Conservation (phyloP, 805 yeast species). For the Metschnikowia matae region DNA sequence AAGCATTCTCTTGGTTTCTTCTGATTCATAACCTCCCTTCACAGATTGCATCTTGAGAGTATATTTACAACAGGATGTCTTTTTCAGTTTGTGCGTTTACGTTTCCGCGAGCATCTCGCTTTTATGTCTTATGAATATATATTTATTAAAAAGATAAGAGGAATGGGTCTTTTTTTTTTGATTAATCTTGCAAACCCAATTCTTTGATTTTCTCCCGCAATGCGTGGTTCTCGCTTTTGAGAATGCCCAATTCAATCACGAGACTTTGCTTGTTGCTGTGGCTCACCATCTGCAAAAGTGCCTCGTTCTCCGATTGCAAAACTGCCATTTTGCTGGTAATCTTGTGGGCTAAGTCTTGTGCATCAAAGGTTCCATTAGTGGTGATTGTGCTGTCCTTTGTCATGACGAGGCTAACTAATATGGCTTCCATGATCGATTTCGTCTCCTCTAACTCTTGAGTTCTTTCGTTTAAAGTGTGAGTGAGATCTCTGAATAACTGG, state of each 20-base stretch:
- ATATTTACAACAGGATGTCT: neutral
- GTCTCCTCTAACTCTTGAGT: slow-evolving; percentile 53
- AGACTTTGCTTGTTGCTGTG: slow-evolving; percentile 73
- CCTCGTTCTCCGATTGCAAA: slow-evolving; percentile 66
- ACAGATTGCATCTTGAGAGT: neutral
- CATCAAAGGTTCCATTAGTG: slow-evolving; percentile 62
- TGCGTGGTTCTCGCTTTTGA: slow-evolving; percentile 39
- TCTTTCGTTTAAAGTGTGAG: slow-evolving; percentile 44
- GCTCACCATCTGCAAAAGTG: slow-evolving; percentile 64
- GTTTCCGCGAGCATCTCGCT: neutral
- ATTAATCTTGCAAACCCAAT: slow-evolving; percentile 4
- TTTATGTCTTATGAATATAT: neutral
- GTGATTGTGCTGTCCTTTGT: slow-evolving; percentile 29
- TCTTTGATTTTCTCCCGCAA: slow-evolving; percentile 14
- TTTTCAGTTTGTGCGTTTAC: neutral
- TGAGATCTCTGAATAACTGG: slow-evolving; percentile 46
- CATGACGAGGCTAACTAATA: slow-evolving; percentile 34
- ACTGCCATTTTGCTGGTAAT: slow-evolving; percentile 57
- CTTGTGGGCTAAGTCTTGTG: slow-evolving; percentile 70
- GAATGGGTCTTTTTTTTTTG: neutral
- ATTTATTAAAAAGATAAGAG: neutral
- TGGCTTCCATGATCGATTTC: slow-evolving; percentile 57
- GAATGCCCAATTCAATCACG: slow-evolving; percentile 61
- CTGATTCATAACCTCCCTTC: neutral
- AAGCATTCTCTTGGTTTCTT: slow-evolving; percentile 2